These are phyloP conservation scores for Capsicum rhomboideum DNA, from an alignment of 257 asterid genomes.

Conservation along the genomic window DNA sequence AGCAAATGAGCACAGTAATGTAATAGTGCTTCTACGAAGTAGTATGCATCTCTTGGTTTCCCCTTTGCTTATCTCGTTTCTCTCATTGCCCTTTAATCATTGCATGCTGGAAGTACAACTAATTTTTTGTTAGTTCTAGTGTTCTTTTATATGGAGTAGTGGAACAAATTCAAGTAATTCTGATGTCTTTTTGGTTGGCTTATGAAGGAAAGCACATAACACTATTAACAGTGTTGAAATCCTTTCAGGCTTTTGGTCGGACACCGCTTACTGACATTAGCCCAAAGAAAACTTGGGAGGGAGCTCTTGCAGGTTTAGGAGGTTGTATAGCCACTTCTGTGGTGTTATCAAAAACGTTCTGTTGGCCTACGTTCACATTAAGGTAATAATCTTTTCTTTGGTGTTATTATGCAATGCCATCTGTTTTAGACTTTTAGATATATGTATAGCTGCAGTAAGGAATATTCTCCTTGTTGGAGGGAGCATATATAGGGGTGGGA, in stretches of 20 bases:
- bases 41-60: not conserved
- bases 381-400: conserved; percentile 32
- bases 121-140: not conserved
- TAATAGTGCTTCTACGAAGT: not conserved
- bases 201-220: not conserved
- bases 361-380: conserved; percentile 69
- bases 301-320: conserved; percentile 76
- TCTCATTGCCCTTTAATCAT: not conserved
- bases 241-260: conserved; percentile 80
- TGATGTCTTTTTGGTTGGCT: conserved; percentile 3
- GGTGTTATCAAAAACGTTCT: conserved; percentile 53
- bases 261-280: conserved; percentile 82
- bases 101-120: not conserved
- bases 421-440: not conserved
- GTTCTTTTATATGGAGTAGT: not conserved
- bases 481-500: not conserved
- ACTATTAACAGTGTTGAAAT: conserved; percentile 7
- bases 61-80: not conserved
- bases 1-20: not conserved
- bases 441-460: not conserved
- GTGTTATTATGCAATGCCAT: not conserved
- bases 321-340: conserved; percentile 76
- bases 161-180: not conserved
- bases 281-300: conserved; percentile 99
- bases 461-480: not conserved